Evolutionary conservation across 2,329 filamentous ascomycete genomes (phyloP).

Genomic region (Verticillium isaacii): DNA sequence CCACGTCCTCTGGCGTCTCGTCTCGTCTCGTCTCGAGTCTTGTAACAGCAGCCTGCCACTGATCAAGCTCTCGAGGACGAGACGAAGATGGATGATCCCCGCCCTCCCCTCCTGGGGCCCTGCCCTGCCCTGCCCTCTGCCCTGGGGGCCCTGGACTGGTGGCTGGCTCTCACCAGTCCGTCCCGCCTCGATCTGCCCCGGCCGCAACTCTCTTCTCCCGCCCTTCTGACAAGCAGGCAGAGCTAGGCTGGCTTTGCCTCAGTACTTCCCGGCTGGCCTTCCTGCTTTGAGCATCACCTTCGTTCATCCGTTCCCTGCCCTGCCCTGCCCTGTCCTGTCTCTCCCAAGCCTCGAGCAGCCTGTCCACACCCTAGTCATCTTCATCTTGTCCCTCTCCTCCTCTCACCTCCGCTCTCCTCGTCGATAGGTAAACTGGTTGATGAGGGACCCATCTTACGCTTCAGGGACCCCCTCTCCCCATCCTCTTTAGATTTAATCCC

Average conservation of each 20-base stretch:
- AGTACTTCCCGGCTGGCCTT: not conserved
- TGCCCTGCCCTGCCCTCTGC: too few relatives aligned
- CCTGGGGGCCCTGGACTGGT: not conserved
- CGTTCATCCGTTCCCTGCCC: not conserved
- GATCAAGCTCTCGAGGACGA: not conserved
- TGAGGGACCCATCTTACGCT: constrained; percentile 7
- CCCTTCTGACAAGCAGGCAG: not conserved
- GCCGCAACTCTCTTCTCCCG: not conserved
- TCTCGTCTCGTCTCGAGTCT: not conserved
- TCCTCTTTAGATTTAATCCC: constrained; percentile 11
- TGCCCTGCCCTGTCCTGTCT: not conserved
- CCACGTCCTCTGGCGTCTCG: not conserved
- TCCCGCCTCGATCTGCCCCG: not conserved
- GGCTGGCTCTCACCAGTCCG: not conserved
- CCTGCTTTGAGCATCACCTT: not conserved
- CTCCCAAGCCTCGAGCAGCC: not conserved
- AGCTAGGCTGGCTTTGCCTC: not conserved
- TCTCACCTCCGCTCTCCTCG: not conserved
- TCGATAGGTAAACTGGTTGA: not conserved
- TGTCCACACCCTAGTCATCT: not conserved
- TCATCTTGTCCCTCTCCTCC: constrained; percentile 3
- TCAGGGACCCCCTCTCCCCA: constrained; percentile 7
- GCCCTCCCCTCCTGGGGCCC: too few relatives aligned
- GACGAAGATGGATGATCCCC: not conserved
- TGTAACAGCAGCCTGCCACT: not conserved